Evolutionary conservation across 1,139 yeast species (phyloP).

Genomic region (Geotrichum australiense): DNA sequence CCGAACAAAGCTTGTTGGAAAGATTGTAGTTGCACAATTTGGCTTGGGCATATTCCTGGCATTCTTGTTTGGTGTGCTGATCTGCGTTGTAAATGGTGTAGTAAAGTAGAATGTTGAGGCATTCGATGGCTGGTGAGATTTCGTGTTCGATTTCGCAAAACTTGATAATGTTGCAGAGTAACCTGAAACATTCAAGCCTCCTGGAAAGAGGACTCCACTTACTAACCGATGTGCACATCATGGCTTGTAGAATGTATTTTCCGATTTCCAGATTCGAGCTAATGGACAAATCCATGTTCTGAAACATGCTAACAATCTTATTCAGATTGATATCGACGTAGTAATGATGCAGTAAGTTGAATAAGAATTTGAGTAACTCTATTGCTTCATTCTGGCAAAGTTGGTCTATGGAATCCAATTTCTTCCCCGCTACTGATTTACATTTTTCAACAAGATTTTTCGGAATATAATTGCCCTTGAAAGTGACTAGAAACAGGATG

Average conservation of each 20-base stretch:
- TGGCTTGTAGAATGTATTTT: background rate
- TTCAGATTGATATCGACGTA: conserved; percentile 6
- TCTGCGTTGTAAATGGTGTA: background rate
- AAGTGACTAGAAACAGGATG: conserved; percentile 23
- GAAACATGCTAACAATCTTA: too few species aligned
- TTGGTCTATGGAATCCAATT: conserved; percentile 7
- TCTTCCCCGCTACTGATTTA: conserved; percentile 17
- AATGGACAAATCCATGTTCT: too few species aligned
- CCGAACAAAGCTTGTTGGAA: background rate
- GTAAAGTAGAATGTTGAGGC: conserved; percentile 5
- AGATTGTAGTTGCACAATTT: background rate
- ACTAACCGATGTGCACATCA: conserved; percentile 1
- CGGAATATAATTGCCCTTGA: conserved; percentile 17
- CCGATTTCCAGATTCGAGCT: background rate
- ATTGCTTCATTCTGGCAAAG: conserved; percentile 6
- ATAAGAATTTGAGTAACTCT: conserved; percentile 23
- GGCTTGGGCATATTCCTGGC: background rate
- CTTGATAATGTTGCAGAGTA: background rate
- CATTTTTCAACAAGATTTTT: conserved; percentile 8
- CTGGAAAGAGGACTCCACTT: background rate
- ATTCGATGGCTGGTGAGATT: conserved; percentile 10
- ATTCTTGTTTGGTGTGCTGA: background rate
- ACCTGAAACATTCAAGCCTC: background rate
- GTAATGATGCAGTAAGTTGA: conserved; percentile 24
- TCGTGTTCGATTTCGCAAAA: conserved; percentile 4